Conservation (phyloP, 768 basidiomycete genomes). For the Dioszegia aurantiaca region DNA sequence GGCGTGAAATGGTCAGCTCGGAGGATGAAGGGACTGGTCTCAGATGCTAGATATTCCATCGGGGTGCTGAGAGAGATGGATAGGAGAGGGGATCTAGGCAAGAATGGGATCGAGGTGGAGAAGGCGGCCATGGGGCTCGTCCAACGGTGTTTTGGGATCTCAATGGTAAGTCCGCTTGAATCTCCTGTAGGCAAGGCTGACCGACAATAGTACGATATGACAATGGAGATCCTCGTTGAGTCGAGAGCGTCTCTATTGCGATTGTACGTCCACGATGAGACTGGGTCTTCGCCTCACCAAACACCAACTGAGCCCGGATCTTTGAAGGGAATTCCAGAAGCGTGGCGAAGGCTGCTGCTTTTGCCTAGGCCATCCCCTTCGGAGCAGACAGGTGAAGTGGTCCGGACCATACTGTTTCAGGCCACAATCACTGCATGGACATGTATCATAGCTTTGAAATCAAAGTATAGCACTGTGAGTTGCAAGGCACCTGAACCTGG, state of each 20-base stretch:
- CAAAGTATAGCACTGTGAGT: conserved; percentile 6
- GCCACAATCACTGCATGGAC: conserved; percentile 27
- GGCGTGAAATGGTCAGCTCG: conserved; percentile 25
- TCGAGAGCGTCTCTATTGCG: conserved; percentile 12
- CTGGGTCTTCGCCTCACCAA: too few species aligned
- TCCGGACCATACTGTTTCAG: conserved; percentile 21
- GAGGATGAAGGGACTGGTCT: conserved; percentile 17
- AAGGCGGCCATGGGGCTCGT: conserved; percentile 22
- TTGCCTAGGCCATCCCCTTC: conserved; percentile 15
- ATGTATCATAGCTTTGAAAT: conserved; percentile 7
- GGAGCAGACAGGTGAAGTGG: conserved; percentile 8
- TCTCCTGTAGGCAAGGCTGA: neutral
- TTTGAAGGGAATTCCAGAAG: conserved; percentile 12
- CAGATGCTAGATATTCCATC: conserved; percentile 17
- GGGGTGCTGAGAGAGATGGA: conserved; percentile 27
- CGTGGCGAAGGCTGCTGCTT: conserved; percentile 19
- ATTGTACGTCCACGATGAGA: neutral
- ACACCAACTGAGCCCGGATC: too few species aligned
- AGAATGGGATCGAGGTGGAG: conserved; percentile 35
- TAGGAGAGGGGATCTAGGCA: conserved; percentile 20
- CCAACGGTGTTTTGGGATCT: conserved; percentile 23
- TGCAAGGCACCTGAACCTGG: too few species aligned
- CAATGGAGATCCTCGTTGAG: conserved; percentile 17
- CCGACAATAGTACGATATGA: too few species aligned
- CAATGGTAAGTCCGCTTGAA: conserved; percentile 31